Conservation (phyloP, 169 alveolate species). For the Eimeria maxima region DNA sequence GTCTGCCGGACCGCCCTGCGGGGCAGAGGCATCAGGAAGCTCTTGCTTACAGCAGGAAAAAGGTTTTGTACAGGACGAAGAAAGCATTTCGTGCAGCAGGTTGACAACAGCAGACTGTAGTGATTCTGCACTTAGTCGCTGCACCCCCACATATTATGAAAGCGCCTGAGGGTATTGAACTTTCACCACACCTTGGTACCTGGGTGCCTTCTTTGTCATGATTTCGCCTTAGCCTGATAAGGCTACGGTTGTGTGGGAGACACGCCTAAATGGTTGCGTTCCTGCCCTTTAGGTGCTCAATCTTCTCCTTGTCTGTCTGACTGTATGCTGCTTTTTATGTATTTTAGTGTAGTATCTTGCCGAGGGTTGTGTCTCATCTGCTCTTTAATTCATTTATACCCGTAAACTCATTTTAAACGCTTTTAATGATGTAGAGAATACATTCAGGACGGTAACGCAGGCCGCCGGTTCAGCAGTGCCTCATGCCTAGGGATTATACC, state of each 20-base stretch:
- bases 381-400: background rate
- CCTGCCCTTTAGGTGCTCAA: background rate
- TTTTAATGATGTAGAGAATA: background rate
- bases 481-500: background rate
- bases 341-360: background rate
- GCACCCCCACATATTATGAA: conserved; percentile 56
- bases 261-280: background rate
- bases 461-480: too few species aligned
- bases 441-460: background rate
- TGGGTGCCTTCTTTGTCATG: background rate
- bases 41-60: conserved; percentile 26
- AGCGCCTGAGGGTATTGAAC: conserved; percentile 1
- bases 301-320: background rate
- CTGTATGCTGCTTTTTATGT: conserved; percentile 6
- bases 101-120: conserved; percentile 62
- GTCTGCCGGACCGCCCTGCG: conserved; percentile 29
- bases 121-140: conserved; percentile 54
- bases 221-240: background rate
- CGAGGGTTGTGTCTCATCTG: background rate
- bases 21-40: background rate
- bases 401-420: background rate
- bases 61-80: conserved; percentile 37
- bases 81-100: conserved; percentile 66
- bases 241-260: conserved; percentile 17
- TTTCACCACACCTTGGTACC: background rate